Base-by-base conservation (phyloP, 805 yeast genomes). In the Diddensiella santjacobensis region DNA sequence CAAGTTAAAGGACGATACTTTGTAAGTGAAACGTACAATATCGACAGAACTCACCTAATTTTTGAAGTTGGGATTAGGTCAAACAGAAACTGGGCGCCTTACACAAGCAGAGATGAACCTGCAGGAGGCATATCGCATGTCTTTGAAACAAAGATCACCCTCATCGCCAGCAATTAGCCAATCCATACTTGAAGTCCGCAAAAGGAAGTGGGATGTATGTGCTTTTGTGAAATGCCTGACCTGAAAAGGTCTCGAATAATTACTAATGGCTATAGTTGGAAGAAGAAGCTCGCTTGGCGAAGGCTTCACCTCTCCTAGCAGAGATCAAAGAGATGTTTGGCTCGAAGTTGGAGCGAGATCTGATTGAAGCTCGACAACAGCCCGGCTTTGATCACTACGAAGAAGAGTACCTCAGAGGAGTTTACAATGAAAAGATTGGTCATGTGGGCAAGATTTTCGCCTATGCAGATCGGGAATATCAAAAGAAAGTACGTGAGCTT, bases 111-210 rank as follows among this genome's bases (percentile, higher is more conserved):
- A 59, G 24, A 41, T 47, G 3, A 53, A 61, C 24, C 43, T 60
- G 40, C 47, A 45, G 24, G 50, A 43, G n/a, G 69, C 67, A 1
- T 64, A 65, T 45, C 56, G 53, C 3, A 35, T 57, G 20, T 63
- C 68, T 2, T 40, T 65, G 37, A 37, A 40, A 22, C 40, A 51
- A 19, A 48, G 51, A 13, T 60, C 67, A 4, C 59, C 65, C 3
- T 64, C 68, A 2, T 47, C 61, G 4, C 49, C 56, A 8, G 46
- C 54, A 15, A 60, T 61, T 20, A 42, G 56, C 31, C 58, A 59
- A 30, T 51, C 55, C 3, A 44, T 64, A 1, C 47, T 64, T 22
- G 52, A 54, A 8, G 54, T 61, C 2, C 55, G 59, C 33, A 53
- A 55, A 29, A 44, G 42, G 22, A 45, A 54, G 29, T 63, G 65